phyloP scores from a whole-genome alignment of 2,329 filamentous ascomycete genomes.

The Neofusicoccum parvum region DNA sequence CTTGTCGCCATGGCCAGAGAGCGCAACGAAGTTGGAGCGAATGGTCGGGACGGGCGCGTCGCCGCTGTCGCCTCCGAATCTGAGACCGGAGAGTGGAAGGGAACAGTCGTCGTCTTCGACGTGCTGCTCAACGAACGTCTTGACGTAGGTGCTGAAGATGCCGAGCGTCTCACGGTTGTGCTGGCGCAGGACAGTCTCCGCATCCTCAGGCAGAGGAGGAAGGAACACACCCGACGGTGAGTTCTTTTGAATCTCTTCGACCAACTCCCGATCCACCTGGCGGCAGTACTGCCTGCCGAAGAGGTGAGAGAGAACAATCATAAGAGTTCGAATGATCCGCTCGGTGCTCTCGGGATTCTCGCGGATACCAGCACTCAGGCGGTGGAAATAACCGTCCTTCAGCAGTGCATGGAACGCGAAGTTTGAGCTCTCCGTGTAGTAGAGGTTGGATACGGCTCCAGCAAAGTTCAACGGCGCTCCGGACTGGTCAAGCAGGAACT shows the following conservation, averaged over 20 bases:
- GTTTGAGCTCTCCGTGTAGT: slow-evolving; percentile 73
- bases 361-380: slow-evolving; percentile 62
- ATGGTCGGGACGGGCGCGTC: slow-evolving; percentile 42
- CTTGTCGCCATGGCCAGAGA: slow-evolving; percentile 71
- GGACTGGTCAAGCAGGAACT: slow-evolving; percentile 62
- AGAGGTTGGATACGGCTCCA: slow-evolving; percentile 69
- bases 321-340: slow-evolving; percentile 58
- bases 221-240: slow-evolving; percentile 68
- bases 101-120: slow-evolving; percentile 50
- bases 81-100: slow-evolving; percentile 61
- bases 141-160: slow-evolving; percentile 70
- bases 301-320: slow-evolving; percentile 70
- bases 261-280: slow-evolving; percentile 50
- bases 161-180: slow-evolving; percentile 68
- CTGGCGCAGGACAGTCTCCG: slow-evolving; percentile 56
- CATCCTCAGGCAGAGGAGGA: slow-evolving; percentile 62
- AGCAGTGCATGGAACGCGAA: slow-evolving; percentile 78
- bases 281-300: slow-evolving; percentile 63
- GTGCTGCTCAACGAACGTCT: slow-evolving; percentile 69
- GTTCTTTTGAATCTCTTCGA: slow-evolving; percentile 51
- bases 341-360: slow-evolving; percentile 51
- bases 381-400: slow-evolving; percentile 69
- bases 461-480: slow-evolving; percentile 74
- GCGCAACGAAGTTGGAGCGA: slow-evolving; percentile 69
- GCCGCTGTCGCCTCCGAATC: slow-evolving; percentile 39